Conservation (phyloP, 768 basidiomycete genomes). For the Hericium coralloides region DNA sequence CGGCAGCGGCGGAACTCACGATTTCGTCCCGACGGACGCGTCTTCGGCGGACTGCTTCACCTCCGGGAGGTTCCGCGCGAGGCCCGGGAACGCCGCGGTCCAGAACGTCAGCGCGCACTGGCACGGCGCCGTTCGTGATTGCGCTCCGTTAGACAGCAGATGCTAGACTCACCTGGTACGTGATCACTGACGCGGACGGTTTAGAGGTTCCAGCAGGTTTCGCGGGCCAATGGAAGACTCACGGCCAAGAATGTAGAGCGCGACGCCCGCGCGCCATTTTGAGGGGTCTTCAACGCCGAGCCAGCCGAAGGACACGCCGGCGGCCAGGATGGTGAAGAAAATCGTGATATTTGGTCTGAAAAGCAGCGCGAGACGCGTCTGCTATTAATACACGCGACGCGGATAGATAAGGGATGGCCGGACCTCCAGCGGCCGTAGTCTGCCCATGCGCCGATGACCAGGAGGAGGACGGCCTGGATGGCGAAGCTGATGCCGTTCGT, state of each 20-base stretch:
- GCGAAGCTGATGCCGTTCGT: slow-evolving; percentile 78
- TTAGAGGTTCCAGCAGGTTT: slow-evolving; percentile 4
- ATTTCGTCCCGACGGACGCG: slow-evolving; percentile 34
- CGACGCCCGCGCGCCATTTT: slow-evolving; percentile 53
- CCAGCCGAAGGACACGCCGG: slow-evolving; percentile 71
- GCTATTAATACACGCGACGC: neutral
- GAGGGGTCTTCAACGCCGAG: slow-evolving; percentile 60
- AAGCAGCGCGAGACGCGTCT: neutral
- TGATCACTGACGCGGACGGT: slow-evolving; percentile 38
- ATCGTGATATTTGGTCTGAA: slow-evolving; percentile 68
- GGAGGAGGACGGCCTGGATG: slow-evolving; percentile 57
- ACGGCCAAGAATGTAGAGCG: slow-evolving; percentile 58
- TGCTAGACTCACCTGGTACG: slow-evolving; percentile 46
- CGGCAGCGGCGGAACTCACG: slow-evolving; percentile 26
- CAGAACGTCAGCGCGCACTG: slow-evolving; percentile 70
- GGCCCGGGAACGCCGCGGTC: slow-evolving; percentile 76
- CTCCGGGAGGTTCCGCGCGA: slow-evolving; percentile 62
- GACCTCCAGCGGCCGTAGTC: slow-evolving; percentile 79
- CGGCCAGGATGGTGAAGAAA: slow-evolving; percentile 57
- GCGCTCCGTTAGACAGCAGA: no score
- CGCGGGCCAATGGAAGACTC: slow-evolving; percentile 19
- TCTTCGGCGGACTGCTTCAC: slow-evolving; percentile 43
- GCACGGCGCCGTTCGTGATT: neutral
- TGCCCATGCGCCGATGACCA: slow-evolving; percentile 69
- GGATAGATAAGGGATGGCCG: neutral